These are phyloP conservation scores for Phytophthora macrochlamydospora DNA, from an alignment of 352 stramenopile genomes.

Conservation along the genomic window DNA sequence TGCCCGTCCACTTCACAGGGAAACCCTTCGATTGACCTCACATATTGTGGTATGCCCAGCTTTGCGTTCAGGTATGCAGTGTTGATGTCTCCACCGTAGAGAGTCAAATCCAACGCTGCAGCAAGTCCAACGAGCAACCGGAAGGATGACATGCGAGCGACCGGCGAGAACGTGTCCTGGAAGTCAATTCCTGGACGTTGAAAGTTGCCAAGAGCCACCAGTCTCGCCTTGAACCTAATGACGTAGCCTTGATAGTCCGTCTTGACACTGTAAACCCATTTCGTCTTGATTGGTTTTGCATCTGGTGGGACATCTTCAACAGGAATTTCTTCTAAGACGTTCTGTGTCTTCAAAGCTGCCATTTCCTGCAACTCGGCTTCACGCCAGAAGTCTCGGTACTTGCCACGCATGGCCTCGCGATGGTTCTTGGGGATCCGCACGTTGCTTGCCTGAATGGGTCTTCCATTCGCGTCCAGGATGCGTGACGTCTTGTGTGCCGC, in stretches of 20 bases:
- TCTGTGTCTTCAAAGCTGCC: conserved; percentile 1
- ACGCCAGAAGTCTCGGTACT: not conserved
- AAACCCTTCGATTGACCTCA: not conserved
- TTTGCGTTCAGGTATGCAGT: not conserved
- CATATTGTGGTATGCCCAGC: not conserved
- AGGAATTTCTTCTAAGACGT: conserved; percentile 3
- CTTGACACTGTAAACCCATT: not conserved
- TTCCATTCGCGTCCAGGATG: conserved; percentile 8
- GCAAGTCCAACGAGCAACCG: not conserved
- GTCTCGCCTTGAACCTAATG: not conserved
- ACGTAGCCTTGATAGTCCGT: not conserved
- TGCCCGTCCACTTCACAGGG: not conserved
- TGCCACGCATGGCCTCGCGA: conserved; percentile 4
- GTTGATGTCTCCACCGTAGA: not conserved
- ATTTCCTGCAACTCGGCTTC: conserved; percentile 7
- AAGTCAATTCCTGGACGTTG: not conserved
- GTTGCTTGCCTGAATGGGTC: conserved; percentile 3
- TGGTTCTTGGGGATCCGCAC: conserved; percentile 5
- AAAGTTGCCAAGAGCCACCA: not conserved
- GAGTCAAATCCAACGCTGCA: not conserved
- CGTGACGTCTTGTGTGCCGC: not conserved
- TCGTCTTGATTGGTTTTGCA: not conserved
- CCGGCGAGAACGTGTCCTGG: not conserved
- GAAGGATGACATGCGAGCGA: not conserved
- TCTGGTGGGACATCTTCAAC: conserved; percentile 1